phyloP scores from a whole-genome alignment of 352 stramenopile genomes.

The Phytophthora lateralis region DNA sequence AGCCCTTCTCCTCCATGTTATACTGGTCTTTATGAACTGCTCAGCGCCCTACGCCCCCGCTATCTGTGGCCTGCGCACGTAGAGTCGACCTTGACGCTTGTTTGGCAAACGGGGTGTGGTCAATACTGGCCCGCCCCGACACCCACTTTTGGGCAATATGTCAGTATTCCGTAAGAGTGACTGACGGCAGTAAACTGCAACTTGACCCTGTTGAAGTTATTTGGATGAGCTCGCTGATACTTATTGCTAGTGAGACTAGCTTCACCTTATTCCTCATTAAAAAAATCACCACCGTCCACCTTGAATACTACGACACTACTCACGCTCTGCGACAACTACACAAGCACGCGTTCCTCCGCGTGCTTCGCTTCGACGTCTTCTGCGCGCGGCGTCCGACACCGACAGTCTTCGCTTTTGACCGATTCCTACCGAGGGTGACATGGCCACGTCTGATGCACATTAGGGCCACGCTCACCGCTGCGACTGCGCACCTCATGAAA shows the following conservation, averaged over 20 bases:
- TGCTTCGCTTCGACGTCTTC: constrained; percentile 12
- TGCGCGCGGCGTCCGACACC: neutral
- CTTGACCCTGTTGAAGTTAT: neutral
- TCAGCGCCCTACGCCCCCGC: neutral
- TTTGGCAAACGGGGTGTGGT: constrained; percentile 26
- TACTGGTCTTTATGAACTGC: constrained; percentile 13
- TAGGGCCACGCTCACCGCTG: constrained; percentile 6
- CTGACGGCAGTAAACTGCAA: neutral
- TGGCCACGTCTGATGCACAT: constrained; percentile 6
- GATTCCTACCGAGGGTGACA: neutral
- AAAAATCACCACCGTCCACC: constrained; percentile 29
- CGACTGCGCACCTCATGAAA: constrained; percentile 41
- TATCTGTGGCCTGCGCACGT: constrained; percentile 2
- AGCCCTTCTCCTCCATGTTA: constrained; percentile 53
- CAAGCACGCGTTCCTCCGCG: constrained; percentile 3
- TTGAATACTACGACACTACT: constrained; percentile 40
- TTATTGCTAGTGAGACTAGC: constrained; percentile 16
- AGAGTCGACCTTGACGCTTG: constrained; percentile 7
- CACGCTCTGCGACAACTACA: constrained; percentile 31
- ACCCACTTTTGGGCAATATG: neutral
- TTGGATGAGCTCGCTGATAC: neutral
- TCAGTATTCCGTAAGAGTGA: neutral
- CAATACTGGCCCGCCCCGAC: neutral
- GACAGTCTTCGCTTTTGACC: too few relatives aligned
- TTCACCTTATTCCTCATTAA: constrained; percentile 25